Conservation (phyloP, 805 yeast genomes). For the Priceomyces melissophilus region DNA sequence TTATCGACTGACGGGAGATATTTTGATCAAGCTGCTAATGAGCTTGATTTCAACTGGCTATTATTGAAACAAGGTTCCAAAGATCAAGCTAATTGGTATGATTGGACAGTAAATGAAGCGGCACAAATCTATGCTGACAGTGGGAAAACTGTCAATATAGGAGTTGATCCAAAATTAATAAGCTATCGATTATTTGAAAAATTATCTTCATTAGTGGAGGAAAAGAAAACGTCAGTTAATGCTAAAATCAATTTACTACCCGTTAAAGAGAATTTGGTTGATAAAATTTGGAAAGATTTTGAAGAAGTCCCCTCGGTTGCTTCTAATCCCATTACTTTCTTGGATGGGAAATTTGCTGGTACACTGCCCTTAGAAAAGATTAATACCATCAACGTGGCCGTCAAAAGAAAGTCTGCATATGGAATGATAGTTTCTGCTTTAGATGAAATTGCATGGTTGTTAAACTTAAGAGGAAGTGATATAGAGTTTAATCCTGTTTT, state of each 20-base stretch:
- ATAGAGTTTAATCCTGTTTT: conserved; percentile 56
- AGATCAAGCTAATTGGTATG: conserved; percentile 54
- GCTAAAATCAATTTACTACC: conserved; percentile 43
- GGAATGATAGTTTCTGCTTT: conserved; percentile 44
- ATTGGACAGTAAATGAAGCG: conserved; percentile 54
- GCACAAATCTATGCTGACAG: conserved; percentile 47
- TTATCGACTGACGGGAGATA: conserved; percentile 62
- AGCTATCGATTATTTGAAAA: conserved; percentile 32
- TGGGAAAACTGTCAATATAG: conserved; percentile 33
- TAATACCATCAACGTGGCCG: conserved; percentile 32
- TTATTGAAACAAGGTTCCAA: conserved; percentile 50
- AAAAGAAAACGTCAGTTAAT: conserved; percentile 19
- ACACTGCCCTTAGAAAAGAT: conserved; percentile 59
- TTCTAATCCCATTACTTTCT: conserved; percentile 46
- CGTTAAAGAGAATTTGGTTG: conserved; percentile 64
- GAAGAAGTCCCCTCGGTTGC: conserved; percentile 59
- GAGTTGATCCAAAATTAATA: conserved; percentile 50
- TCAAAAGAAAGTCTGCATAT: conserved; percentile 23
- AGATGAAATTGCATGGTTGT: conserved; percentile 53
- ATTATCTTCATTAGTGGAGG: conserved; percentile 28
- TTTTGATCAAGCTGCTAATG: conserved; percentile 55
- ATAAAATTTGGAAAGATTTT: conserved; percentile 64
- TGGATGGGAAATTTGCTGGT: conserved; percentile 62
- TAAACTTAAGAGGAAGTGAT: conserved; percentile 55
- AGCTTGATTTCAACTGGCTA: conserved; percentile 59